Evolutionary conservation across 2,329 filamentous ascomycete species (phyloP), one percentile per base, ranked within the genome.

Genomic region (Pseudogymnoascus verrucosus): DNA sequence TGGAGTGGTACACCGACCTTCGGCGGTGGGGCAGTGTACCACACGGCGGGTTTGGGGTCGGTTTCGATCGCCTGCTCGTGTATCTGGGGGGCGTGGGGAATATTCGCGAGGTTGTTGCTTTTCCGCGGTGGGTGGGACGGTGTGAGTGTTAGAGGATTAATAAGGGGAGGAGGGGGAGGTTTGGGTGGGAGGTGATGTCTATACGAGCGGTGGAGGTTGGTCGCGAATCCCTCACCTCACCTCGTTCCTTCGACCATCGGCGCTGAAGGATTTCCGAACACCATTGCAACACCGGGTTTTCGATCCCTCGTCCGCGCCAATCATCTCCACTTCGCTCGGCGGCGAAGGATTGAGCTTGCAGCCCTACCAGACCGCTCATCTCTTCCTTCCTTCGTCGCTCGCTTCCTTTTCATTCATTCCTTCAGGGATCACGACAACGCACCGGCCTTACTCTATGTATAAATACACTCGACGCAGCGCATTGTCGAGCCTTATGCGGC

Each of bases 1-100:
- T 90, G 60, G 80, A 85, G 68, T 90, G 88, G 88, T 91, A 90
- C 73, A 76, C 85, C 36, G 88, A 91, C 70, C 76, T 91, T 62
- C 80, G 88, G 67, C 81, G 82, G 63, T 91, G 87, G 78, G 88
- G 88, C 31, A 88, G 83, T 69, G 85, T 87, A 39, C 87, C 87
- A 44, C 88, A 90, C 71, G 88, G 88, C 36, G 88, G 88, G 0
- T 91, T 89, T 73, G 88, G 88, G 2, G 72, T 90, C 44, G 88
- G 88, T 1, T 89, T 90, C 71, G 88, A 91, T 75, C 79, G 88
- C 60, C 78, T 90, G 62, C 68, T 90, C 67, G 82, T 83, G 63
- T 90, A 89, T 75, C 75, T 91, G 62, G 79, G 84, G 19, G 87
- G 87, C 4, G 80, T 88, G 16, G 77, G 79, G 60, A 90, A 87